Base-by-base conservation (phyloP, 805 yeast species). In the Nadsonia fulvescens region DNA sequence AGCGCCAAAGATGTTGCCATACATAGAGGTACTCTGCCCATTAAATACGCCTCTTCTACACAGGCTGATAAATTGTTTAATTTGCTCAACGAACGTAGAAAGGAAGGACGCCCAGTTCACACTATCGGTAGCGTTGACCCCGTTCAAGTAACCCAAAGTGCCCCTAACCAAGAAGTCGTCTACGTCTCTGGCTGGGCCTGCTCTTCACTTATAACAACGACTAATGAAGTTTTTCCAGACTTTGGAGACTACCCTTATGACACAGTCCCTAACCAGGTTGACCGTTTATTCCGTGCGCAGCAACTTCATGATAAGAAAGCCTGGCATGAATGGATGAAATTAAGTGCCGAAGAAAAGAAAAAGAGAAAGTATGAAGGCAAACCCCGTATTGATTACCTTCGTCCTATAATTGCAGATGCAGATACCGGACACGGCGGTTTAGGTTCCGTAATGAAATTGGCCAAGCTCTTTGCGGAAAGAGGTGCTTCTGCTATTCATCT, bases 231-330 rank as follows among this genome's bases (percentile, higher is more conserved):
- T 3, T 59, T 68, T 2, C 72, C 75, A 1, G 77, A 70, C 39
- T 65, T 66, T 42, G 77, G 75, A 12, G 77, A 70, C 41, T 70
- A 70, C 39, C 76, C 77, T 0, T 68, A 69, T 37, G 69, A 69
- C 36, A 70, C 77, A 0, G 73, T 70, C 2, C 77, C 77, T n/a
- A 65, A 65, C 37, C 70, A 67, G 38, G 74, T 66, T 5, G 69
- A 66, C 30, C 52, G 73, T 29, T 39, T 68, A 17, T 67, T 66
- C 44, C 58, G 62, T 35, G 69, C 73, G 1, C 74, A 68, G 45
- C 51, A 49, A 33, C 49, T 66, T 36, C 76, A 68, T 36, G 76
- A 68, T 39, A 54, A 54, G 24, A 64, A 63, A 38, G 37, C 63
- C 2, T 57, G 53, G 41, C 48, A 53, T 30, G 55, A 54, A 25